phyloP scores from a whole-genome alignment of 2,329 filamentous ascomycete species.

The Meredithiella fracta region DNA sequence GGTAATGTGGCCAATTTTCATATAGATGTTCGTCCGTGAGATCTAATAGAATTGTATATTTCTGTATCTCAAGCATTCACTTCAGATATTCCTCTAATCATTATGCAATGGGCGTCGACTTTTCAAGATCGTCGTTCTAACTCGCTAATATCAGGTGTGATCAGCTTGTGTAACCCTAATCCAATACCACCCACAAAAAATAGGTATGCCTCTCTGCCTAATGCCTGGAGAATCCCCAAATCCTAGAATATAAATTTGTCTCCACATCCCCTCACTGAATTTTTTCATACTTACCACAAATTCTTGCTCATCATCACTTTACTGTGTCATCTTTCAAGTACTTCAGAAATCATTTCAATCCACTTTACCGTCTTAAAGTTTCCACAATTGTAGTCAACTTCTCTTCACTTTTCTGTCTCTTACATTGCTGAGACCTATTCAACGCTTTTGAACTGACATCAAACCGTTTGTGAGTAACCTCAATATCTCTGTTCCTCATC shows the following conservation, averaged over 20 bases:
- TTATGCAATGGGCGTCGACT: no score
- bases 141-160: no score
- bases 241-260: background rate
- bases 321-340: background rate
- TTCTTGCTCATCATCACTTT: conserved; percentile 14
- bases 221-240: background rate
- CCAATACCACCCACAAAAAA: no score
- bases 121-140: no score
- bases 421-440: conserved; percentile 10
- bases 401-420: background rate
- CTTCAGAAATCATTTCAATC: conserved; percentile 9
- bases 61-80: no score
- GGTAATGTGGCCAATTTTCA: no score
- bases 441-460: conserved; percentile 8
- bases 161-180: no score
- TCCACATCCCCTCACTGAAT: background rate
- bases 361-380: conserved; percentile 2
- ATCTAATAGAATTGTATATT: no score
- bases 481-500: conserved; percentile 47
- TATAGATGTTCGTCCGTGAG: no score
- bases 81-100: no score
- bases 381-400: background rate
- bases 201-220: no score
- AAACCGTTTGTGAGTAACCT: conserved; percentile 59
- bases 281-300: conserved; percentile 13